A percentile compares a stretch with the other conserved stretches of the same genome.
Conservation (phyloP, 2,329 filamentous ascomycete species). For the Scorias spongiosa region DNA sequence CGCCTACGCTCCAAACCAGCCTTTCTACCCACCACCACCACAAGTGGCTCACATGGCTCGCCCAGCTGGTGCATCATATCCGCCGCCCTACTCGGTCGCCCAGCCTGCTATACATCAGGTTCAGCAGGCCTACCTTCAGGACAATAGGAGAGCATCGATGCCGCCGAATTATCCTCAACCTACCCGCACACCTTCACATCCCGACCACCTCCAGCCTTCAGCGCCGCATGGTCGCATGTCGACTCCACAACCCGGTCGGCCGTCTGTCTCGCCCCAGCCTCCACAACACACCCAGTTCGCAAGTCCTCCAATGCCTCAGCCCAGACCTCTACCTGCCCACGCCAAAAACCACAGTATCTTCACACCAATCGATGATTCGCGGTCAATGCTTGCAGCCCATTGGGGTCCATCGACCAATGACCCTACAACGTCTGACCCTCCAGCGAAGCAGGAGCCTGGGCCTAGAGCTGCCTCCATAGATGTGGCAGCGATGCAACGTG, state of each 20-base stretch:
- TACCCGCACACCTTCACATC: constrained; percentile 11
- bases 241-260: constrained; percentile 11
- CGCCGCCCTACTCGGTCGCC: constrained; percentile 13
- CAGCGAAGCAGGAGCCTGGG: constrained; percentile 26
- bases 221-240: constrained; percentile 15
- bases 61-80: constrained; percentile 15
- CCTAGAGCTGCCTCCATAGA: constrained; percentile 51
- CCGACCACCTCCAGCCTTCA: constrained; percentile 6
- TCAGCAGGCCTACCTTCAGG: constrained; percentile 59
- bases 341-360: constrained; percentile 82
- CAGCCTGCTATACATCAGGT: constrained; percentile 33
- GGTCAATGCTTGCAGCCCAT: constrained; percentile 76
- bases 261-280: constrained; percentile 34
- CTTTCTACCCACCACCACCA: constrained; percentile 53
- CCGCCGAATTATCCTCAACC: constrained; percentile 48
- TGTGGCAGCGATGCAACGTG: constrained; percentile 39
- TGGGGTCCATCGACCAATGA: constrained; percentile 42
- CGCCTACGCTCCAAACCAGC: constrained; percentile 70
- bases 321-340: constrained; percentile 44
- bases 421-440: constrained; percentile 28
- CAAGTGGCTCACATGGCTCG: constrained; percentile 31
- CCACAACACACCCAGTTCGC: constrained; percentile 35
- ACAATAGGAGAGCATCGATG: constrained; percentile 58
- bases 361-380: constrained; percentile 87
- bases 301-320: constrained; percentile 42